Conservation (phyloP, 495 filamentous ascomycete species). For the Rhypophila decipiens region DNA sequence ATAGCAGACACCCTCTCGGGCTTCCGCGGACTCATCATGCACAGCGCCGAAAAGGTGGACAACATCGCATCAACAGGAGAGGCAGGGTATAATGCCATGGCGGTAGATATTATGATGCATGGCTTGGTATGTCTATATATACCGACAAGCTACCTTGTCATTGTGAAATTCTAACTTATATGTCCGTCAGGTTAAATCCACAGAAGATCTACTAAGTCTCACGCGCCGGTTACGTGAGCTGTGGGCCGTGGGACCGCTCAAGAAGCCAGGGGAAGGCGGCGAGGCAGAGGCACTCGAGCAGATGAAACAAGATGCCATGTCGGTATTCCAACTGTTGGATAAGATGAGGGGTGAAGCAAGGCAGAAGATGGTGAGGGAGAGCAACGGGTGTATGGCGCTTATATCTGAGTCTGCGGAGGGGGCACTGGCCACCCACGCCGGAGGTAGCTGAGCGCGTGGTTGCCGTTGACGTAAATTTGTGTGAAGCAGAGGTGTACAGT, state of each 20-base stretch:
- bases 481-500: no score
- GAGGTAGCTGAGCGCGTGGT: no score
- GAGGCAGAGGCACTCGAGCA: slow-evolving; percentile 22
- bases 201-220: slow-evolving; percentile 30
- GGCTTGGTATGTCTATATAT: slow-evolving; percentile 16
- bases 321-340: slow-evolving; percentile 9
- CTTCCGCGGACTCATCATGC: slow-evolving; percentile 28
- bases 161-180: neutral
- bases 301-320: slow-evolving; percentile 15
- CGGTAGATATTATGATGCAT: slow-evolving; percentile 26
- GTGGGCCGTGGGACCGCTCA: slow-evolving; percentile 37
- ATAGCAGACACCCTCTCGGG: slow-evolving; percentile 33
- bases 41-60: slow-evolving; percentile 23
- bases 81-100: slow-evolving; percentile 30
- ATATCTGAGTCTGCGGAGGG: slow-evolving; percentile 4
- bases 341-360: slow-evolving; percentile 5
- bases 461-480: no score
- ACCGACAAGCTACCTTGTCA: no score
- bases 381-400: slow-evolving; percentile 2
- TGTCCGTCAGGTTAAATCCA: slow-evolving; percentile 20
- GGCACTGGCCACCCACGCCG: neutral
- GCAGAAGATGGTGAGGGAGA: neutral
- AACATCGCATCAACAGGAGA: slow-evolving; percentile 24
- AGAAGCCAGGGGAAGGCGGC: slow-evolving; percentile 25
- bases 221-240: slow-evolving; percentile 37